A percentile compares a stretch with the other conserved stretches of the same genome.
Evolutionary conservation across 192 early-diverging fungal genomes (phyloP).

Genomic region (Funneliformis geosporum): DNA sequence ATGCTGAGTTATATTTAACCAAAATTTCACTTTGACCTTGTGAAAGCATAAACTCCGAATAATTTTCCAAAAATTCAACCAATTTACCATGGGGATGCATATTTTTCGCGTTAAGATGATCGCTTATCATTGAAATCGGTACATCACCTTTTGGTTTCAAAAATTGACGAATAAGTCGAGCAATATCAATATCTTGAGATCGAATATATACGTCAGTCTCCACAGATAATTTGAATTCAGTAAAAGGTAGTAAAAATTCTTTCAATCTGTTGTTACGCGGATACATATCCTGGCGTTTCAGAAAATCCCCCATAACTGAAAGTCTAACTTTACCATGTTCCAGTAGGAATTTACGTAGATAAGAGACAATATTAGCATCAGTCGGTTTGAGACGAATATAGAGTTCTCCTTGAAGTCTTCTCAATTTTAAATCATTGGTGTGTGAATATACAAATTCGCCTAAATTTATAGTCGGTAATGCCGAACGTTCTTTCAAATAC

Average conservation of each 20-base stretch:
- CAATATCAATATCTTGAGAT: neutral
- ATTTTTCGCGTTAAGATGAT: neutral
- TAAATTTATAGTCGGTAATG: neutral
- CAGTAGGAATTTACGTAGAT: neutral
- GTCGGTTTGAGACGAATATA: conserved; percentile 2
- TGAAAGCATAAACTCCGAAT: neutral
- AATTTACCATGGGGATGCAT: neutral
- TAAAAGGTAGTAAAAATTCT: neutral
- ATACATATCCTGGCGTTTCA: neutral
- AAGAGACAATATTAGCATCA: neutral
- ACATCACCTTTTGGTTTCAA: neutral
- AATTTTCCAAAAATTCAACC: neutral
- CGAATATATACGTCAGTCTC: neutral
- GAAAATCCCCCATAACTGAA: neutral
- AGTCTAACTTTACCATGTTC: neutral
- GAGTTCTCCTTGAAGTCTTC: neutral
- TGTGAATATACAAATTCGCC: neutral
- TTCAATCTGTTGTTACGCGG: neutral
- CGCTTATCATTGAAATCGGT: neutral
- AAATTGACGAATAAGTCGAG: neutral
- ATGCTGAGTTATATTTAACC: neutral
- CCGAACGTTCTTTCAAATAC: neutral
- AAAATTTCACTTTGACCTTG: neutral
- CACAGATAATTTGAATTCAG: neutral
- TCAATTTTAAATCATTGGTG: neutral